Conservation (phyloP, 139 green algal species). For the Volvox reticuliferus region DNA sequence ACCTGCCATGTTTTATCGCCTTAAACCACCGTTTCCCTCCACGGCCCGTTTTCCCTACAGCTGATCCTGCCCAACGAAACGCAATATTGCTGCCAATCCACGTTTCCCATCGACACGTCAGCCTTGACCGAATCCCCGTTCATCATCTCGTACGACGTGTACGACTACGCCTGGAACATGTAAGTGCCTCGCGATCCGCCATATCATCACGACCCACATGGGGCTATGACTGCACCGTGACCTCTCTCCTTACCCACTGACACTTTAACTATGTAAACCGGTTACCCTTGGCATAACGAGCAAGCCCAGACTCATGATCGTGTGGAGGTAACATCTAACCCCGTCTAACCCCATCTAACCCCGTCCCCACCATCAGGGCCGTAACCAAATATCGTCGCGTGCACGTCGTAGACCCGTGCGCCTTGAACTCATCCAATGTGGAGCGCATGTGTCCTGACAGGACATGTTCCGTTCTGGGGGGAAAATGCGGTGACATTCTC, state of each 20-base stretch:
- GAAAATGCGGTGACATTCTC: constrained; percentile 10
- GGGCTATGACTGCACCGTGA: too few relatives aligned
- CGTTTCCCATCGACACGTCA: constrained; percentile 32
- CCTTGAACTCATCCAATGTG: background rate
- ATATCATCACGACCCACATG: too few relatives aligned
- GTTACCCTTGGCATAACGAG: too few relatives aligned
- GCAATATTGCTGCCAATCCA: constrained; percentile 17
- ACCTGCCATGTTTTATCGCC: too few relatives aligned
- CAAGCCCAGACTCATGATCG: too few relatives aligned
- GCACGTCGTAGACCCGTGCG: constrained; percentile 49
- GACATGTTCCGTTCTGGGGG: constrained; percentile 45
- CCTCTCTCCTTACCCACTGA: too few relatives aligned
- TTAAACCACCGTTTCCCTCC: background rate
- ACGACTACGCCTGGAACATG: constrained; percentile 46
- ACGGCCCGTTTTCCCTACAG: background rate
- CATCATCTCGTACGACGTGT: constrained; percentile 52
- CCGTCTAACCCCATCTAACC: background rate
- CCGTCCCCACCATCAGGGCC: constrained; percentile 15
- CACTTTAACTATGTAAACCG: too few relatives aligned
- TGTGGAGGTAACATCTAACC: background rate
- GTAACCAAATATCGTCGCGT: constrained; percentile 16
- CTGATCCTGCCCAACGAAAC: background rate
- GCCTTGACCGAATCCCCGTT: background rate
- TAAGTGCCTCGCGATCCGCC: background rate
- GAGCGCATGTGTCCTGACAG: constrained; percentile 44